Base-by-base conservation (phyloP, 2,329 filamentous ascomycete genomes). In the Xylariomycetidae sp. region DNA sequence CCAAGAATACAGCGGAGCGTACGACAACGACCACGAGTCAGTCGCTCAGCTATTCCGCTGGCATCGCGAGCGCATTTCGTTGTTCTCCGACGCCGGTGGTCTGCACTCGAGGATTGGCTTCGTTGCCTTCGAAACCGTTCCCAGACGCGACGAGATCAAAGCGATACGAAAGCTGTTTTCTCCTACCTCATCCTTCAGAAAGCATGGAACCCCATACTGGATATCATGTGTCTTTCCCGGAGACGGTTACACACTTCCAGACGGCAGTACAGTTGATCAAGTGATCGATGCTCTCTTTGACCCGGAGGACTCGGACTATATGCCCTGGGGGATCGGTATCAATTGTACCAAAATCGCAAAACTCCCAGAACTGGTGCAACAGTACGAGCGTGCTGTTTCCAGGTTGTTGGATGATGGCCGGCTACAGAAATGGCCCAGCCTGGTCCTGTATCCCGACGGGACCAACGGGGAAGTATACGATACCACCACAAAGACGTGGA, bases 311-410 rank as follows among this genome's bases (percentile, higher is more conserved):
- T 40, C 44, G 0, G 35, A 41, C 9, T 25, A 45, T 33, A 22
- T 56, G 4, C 80, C 80, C 0, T 80, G 73, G 72, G 80, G 73
- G 0, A 66, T 85, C 16, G 80, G 81, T 2, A 70, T 85, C 49
- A 85, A 85, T 56, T 85, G 80, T 54, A 84, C 72, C 23, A 83
- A 81, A 53, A 69, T 85, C 20, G 65, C 70, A 31, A 79, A 82
- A 52, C 62, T 86, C 18, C 68, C 71, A 3, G 50, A 58, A 1
- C 57, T 83, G 12, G 57, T 86, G 13, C 58, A 55, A 13, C 62
- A 70, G 30, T 81, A 74, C 31, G 75, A 82, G 46, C 62, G 58
- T 4, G 66, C 62, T 7, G 52, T 79, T 12, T 37, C 41, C 8
- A 42, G 37, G n/a, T 33, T 75, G 44, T 36, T 66, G 2, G 32